Percentiles rank a stretch among this genome's conserved stretches.
Conservation (phyloP, 495 filamentous ascomycete species). For the Bathelium albidoporum region DNA sequence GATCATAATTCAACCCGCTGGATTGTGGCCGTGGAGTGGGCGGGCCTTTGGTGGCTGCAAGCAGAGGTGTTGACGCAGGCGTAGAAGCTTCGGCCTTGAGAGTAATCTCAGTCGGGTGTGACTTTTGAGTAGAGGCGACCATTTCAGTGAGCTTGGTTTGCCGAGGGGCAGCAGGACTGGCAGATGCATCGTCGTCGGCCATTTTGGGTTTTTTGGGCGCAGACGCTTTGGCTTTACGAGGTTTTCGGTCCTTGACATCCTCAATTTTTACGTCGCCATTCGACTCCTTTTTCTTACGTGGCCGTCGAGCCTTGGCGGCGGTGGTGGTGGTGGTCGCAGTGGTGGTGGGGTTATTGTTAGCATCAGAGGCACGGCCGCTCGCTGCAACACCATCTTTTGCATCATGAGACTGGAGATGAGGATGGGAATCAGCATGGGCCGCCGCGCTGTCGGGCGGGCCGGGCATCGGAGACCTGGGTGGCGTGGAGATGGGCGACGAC, state of each 20-base stretch:
- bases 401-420: not conserved
- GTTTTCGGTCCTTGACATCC: conserved; percentile 40
- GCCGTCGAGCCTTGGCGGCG: conserved; percentile 15
- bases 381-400: conserved; percentile 9
- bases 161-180: conserved; percentile 27
- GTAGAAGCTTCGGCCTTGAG: conserved; percentile 12
- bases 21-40: conserved; percentile 40
- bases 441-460: conserved; percentile 12
- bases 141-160: conserved; percentile 23
- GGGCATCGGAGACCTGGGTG: conserved; percentile 17
- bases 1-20: conserved; percentile 78
- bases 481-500: conserved; percentile 19
- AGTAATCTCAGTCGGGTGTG: not conserved
- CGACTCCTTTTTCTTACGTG: conserved; percentile 19
- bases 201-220: conserved; percentile 43
- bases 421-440: not conserved
- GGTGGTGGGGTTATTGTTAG: conserved; percentile 8
- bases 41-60: conserved; percentile 17
- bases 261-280: conserved; percentile 31
- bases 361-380: not conserved
- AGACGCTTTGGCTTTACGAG: conserved; percentile 44
- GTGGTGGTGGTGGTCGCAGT: conserved; percentile 5
- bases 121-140: conserved; percentile 5
- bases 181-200: conserved; percentile 29
- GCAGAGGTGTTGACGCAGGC: conserved; percentile 7